Conservation (phyloP, 768 basidiomycete genomes). For the Lentinula guzmanii region DNA sequence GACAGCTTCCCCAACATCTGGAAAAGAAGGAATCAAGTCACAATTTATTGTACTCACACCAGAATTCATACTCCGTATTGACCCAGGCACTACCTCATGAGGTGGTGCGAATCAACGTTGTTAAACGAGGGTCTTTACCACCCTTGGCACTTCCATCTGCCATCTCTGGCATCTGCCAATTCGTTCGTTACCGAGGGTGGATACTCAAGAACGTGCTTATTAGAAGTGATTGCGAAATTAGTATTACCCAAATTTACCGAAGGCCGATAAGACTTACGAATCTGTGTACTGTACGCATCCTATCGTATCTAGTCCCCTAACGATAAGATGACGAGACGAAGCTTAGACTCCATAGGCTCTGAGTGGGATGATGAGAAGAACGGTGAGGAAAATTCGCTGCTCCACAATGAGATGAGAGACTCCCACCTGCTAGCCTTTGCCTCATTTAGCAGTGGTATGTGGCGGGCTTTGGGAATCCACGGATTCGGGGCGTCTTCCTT, state of each 20-base stretch:
- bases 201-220: neutral
- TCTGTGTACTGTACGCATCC: neutral
- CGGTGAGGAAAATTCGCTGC: neutral
- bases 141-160: neutral
- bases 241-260: neutral
- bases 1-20: neutral
- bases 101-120: neutral
- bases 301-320: too few species aligned
- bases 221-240: neutral
- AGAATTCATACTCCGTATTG: neutral
- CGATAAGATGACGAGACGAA: too few species aligned
- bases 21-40: neutral
- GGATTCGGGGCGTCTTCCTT: neutral
- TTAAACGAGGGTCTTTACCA: neutral
- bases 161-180: conserved; percentile 3
- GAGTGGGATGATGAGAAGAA: neutral
- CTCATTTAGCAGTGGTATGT: neutral
- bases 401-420: neutral
- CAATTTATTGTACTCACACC: neutral
- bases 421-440: neutral
- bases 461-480: neutral
- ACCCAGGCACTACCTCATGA: neutral
- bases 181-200: neutral
- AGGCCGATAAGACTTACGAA: neutral
- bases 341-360: too few species aligned